Base-by-base conservation (phyloP, 2,329 filamentous ascomycete genomes). In the Alternaria postmessia region DNA sequence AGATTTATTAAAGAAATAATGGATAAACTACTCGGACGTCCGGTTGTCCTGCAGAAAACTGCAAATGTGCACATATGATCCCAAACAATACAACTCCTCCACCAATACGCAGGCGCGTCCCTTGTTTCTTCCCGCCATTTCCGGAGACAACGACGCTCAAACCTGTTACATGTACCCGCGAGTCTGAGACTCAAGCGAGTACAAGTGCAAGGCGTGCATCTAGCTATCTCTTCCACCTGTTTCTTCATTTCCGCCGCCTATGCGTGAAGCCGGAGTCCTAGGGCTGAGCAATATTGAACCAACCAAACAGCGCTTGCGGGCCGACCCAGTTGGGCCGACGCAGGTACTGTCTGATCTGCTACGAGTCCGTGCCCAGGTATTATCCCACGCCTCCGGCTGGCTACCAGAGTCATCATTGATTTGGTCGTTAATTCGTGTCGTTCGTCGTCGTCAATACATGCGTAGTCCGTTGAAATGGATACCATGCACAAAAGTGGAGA, bases 61-160 rank as follows among this genome's bases (percentile, higher is more conserved):
- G 67, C 61, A 71, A 61, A 69, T 67, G 62, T 57, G 55, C 57
- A 54, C 32, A 52, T 46, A 55, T 63, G 36, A 57, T 61, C 54
- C 59, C 59, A 61, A 36, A n/a, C 46, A 36, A 38, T 61, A 74
- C 73, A 68, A 73, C 71, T 75, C 73, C 61, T 75, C 68, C 67
- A 70, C 75, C 72, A 52, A 63, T 68, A 71, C 69, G 67, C 65
- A 68, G 70, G 64, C 61, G 65, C 53, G 62, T 63, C 44, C 42
- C 14, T 41, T 46, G 51, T 59, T 22, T 46, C 52, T 54, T 59
- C 44, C 54, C 32, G 43, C 56, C 61, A 5, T 46, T 20, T 14
- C n/a, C 42, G 20, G 30, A 75, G 66, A 68, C 75, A 75, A 74
- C 75, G 77, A 79, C 76, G 76, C 77, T 78, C 76, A 58, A 79